Evolutionary conservation across 2,329 filamentous ascomycete genomes (phyloP).

Genomic region (Pseudogymnoascus sp.): DNA sequence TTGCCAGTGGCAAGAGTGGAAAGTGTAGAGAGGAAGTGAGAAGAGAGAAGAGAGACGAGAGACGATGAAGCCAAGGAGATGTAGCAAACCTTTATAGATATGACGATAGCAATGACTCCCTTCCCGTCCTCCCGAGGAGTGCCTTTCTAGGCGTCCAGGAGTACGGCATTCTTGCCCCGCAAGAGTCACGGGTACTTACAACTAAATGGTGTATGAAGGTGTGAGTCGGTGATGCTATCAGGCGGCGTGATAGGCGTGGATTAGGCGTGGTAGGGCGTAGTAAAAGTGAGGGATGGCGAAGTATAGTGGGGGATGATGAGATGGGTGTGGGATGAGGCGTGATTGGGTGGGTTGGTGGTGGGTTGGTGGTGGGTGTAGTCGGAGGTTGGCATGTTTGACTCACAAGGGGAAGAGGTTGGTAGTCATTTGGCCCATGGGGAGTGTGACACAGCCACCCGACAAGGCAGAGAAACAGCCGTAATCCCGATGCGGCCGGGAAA

Average conservation of each 20-base stretch:
- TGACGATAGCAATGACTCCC: neutral
- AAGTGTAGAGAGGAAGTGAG: neutral
- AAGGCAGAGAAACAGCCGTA: constrained; percentile 1
- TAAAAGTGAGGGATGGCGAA: neutral
- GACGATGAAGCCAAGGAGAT: neutral
- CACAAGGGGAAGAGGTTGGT: neutral
- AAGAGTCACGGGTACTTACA: neutral
- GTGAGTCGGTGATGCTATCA: neutral
- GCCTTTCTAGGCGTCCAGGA: neutral
- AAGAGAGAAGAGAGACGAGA: neutral
- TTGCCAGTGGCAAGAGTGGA: neutral
- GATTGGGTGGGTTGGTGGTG: neutral
- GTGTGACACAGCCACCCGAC: constrained; percentile 1
- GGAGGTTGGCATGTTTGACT: neutral
- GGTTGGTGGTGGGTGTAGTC: neutral
- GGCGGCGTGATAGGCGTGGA: neutral
- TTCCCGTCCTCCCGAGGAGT: neutral
- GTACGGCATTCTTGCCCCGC: neutral
- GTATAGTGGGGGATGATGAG: neutral
- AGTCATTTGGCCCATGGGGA: neutral
- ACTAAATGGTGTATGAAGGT: neutral
- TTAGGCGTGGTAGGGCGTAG: too few species aligned
- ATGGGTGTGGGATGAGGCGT: neutral
- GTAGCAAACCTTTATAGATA: constrained; percentile 3
- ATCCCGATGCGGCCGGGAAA: neutral